A percentile compares a stretch with the other conserved stretches of the same genome.
Conservation (phyloP, 768 basidiomycete species). For the Boletellus sp. region DNA sequence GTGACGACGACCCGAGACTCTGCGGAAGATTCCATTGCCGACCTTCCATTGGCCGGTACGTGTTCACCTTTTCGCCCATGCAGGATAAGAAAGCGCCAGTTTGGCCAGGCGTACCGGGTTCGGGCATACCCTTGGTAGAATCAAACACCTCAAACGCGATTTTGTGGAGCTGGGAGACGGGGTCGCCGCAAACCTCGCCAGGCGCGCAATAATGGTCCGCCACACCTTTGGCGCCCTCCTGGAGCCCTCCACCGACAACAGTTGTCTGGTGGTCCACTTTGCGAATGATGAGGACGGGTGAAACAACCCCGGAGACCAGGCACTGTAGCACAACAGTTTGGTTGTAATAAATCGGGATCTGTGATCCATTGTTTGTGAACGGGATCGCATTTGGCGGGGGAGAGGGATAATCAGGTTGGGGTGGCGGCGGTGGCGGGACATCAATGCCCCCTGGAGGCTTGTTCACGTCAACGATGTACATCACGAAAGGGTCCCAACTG, state of each 20-base stretch:
- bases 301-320: conserved; percentile 88
- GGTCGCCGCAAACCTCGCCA: conserved; percentile 89
- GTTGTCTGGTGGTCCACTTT: conserved; percentile 90
- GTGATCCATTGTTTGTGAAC: conserved; percentile 77
- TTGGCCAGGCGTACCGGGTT: conserved; percentile 72
- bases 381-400: conserved; percentile 89
- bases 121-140: conserved; percentile 60
- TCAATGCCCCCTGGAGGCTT: conserved; percentile 77
- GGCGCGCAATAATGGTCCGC: conserved; percentile 78
- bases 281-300: conserved; percentile 89
- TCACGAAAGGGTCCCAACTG: conserved; percentile 93
- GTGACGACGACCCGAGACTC: conserved; percentile 47
- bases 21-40: conserved; percentile 66
- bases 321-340: conserved; percentile 95
- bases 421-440: conserved; percentile 74
- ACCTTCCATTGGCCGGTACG: conserved; percentile 79
- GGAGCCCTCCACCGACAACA: conserved; percentile 86
- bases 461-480: conserved; percentile 95
- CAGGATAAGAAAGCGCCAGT: conserved; percentile 85
- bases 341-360: conserved; percentile 94
- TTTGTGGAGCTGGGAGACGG: conserved; percentile 94
- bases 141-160: conserved; percentile 92
- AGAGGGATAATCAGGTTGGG: conserved; percentile 85
- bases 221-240: conserved; percentile 82
- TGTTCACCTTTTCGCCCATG: conserved; percentile 92